A percentile compares a stretch with the other conserved stretches of the same genome.
These are phyloP conservation scores for Cytidiella melzeri DNA, from an alignment of 768 basidiomycete species.

Conservation along the genomic window DNA sequence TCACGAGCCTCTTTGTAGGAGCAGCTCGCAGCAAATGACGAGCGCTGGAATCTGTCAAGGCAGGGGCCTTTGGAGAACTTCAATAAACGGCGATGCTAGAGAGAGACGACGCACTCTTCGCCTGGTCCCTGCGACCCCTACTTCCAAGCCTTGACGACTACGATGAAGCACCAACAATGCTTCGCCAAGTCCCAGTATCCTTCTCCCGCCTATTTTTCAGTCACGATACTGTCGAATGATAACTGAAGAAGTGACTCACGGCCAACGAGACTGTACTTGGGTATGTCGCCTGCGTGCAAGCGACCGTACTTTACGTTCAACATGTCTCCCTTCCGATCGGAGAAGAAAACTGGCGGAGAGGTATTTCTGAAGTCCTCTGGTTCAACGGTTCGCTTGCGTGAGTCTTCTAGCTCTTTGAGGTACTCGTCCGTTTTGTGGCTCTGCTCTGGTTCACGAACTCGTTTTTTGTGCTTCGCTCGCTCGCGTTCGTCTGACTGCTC, in stretches of 20 bases:
- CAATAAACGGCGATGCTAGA: constrained; percentile 7
- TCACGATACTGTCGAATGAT: constrained; percentile 36
- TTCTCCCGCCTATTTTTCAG: constrained; percentile 47
- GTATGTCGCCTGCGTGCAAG: constrained; percentile 54
- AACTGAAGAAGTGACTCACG: constrained; percentile 36
- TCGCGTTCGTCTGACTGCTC: constrained; percentile 25
- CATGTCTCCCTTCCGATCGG: constrained; percentile 61
- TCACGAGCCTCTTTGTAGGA: constrained; percentile 43
- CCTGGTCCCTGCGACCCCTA: constrained; percentile 32
- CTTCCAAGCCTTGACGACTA: constrained; percentile 49
- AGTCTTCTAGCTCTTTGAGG: not conserved
- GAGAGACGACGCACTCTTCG: constrained; percentile 28
- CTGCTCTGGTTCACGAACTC: constrained; percentile 26
- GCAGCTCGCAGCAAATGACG: constrained; percentile 47
- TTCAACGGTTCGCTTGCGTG: not conserved
- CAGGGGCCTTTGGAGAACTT: constrained; percentile 32
- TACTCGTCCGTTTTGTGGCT: constrained; percentile 13
- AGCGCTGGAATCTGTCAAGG: constrained; percentile 52
- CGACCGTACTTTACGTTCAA: constrained; percentile 66
- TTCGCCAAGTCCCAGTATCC: constrained; percentile 55
- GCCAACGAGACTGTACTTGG: constrained; percentile 54
- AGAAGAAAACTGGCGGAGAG: constrained; percentile 40
- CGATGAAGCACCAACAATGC: constrained; percentile 42
- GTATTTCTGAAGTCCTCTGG: not conserved
- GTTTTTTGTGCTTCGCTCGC: constrained; percentile 17